Conservation (phyloP, 495 filamentous ascomycete genomes). For the Lentithecium fluviatile region DNA sequence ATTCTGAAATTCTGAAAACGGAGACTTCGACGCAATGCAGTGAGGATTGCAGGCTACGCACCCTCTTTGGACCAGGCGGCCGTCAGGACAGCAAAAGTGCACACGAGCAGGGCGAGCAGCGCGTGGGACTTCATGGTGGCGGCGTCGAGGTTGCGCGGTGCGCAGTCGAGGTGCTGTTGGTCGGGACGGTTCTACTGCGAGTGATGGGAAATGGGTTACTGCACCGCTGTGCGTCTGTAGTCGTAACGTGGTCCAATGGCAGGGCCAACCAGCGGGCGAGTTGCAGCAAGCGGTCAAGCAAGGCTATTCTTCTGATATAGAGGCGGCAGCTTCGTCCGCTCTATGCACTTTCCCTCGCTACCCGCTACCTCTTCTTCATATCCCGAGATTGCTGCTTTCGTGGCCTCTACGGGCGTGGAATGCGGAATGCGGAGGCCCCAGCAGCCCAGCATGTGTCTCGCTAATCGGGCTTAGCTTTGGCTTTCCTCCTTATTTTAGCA, state of each 20-base stretch:
- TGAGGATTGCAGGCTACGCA: constrained; percentile 43
- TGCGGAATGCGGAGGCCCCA: neutral
- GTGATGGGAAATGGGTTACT: constrained; percentile 12
- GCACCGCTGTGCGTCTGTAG: constrained; percentile 20
- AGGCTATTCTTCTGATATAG: neutral
- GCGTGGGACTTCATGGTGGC: constrained; percentile 28
- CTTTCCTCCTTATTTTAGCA: neutral
- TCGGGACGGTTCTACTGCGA: constrained; percentile 20
- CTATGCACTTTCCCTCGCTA: neutral
- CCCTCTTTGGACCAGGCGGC: constrained; percentile 86
- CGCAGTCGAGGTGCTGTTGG: neutral
- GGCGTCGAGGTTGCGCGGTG: constrained; percentile 5
- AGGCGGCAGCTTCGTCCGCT: neutral
- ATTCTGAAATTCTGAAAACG: constrained; percentile 10
- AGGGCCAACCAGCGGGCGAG: constrained; percentile 7
- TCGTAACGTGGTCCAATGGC: constrained; percentile 35
- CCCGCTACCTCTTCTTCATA: neutral
- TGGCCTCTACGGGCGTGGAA: constrained; percentile 12
- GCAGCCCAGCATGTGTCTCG: neutral
- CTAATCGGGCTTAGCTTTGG: neutral
- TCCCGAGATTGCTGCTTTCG: constrained; percentile 8
- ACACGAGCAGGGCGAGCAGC: constrained; percentile 50
- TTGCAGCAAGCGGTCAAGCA: neutral
- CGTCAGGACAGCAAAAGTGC: constrained; percentile 61
- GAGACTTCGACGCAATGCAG: constrained; percentile 2